phyloP scores from a whole-genome alignment of 345 rosid genomes.

The Citrus maxima region DNA sequence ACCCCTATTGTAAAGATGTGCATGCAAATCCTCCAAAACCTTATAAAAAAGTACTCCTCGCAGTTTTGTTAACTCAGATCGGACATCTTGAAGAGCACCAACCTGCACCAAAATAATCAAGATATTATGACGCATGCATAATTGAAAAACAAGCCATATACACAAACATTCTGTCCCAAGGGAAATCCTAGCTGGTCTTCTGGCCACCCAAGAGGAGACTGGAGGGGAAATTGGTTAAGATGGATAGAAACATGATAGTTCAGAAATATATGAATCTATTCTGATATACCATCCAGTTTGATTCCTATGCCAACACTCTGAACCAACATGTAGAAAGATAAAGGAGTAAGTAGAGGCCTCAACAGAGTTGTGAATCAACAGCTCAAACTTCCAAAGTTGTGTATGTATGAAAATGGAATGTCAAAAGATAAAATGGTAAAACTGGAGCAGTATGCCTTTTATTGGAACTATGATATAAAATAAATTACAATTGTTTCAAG shows the following conservation, averaged over 20 bases:
- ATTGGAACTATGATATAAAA: not conserved
- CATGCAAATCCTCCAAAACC: conserved; percentile 93
- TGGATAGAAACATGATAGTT: not conserved
- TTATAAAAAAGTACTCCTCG: conserved; percentile 81
- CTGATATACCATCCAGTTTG: too few relatives aligned
- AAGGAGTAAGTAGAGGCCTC: not conserved
- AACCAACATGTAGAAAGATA: not conserved
- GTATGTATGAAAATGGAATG: not conserved
- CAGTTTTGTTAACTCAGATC: conserved; percentile 90
- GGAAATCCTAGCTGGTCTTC: not conserved
- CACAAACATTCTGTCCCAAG: not conserved
- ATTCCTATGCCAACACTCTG: not conserved
- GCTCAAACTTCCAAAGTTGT: not conserved
- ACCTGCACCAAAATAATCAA: conserved; percentile 47
- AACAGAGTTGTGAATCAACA: not conserved
- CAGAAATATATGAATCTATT: not conserved
- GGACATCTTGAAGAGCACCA: conserved; percentile 98
- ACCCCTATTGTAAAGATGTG: conserved; percentile 95
- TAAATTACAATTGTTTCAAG: not conserved
- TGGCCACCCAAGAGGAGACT: not conserved
- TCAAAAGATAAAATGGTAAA: not conserved
- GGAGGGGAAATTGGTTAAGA: not conserved
- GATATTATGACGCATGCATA: conserved; percentile 10
- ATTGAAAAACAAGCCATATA: not conserved
- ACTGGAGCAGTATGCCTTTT: not conserved